Conservation (phyloP, 1,139 yeast genomes). For the Arxiozyma bovina region DNA sequence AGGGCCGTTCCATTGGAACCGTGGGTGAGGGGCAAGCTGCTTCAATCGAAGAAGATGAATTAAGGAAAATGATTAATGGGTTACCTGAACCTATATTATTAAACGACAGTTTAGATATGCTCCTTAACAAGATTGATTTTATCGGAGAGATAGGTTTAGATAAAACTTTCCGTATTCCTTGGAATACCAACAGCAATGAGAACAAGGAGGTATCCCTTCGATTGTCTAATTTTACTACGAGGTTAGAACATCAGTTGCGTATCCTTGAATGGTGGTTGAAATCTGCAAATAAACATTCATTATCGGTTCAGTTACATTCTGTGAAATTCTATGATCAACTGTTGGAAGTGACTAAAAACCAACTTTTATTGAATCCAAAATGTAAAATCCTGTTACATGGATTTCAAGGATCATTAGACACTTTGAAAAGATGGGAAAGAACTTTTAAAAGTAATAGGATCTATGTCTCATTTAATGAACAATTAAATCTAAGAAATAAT, state of each 20-base stretch:
- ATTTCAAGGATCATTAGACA: slow-evolving; percentile 74
- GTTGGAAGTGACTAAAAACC: slow-evolving; percentile 37
- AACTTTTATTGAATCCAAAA: slow-evolving; percentile 9
- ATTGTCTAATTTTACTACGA: not conserved
- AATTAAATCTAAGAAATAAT: not conserved
- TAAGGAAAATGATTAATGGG: slow-evolving; percentile 16
- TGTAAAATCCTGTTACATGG: slow-evolving; percentile 61
- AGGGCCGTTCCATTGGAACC: not conserved
- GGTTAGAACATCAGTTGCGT: not conserved
- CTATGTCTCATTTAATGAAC: slow-evolving; percentile 3
- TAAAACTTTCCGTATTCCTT: slow-evolving; percentile 48
- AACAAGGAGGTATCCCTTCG: no score
- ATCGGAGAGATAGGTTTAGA: slow-evolving; percentile 93
- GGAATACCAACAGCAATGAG: not conserved
- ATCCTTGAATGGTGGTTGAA: slow-evolving; percentile 23
- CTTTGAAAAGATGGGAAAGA: slow-evolving; percentile 45
- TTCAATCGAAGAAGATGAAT: slow-evolving; percentile 6
- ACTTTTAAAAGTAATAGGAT: slow-evolving; percentile 10
- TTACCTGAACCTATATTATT: not conserved
- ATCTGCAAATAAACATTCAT: no score
- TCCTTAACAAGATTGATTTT: slow-evolving; percentile 20
- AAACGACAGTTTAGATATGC: slow-evolving; percentile 23
- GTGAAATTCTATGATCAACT: slow-evolving; percentile 67
- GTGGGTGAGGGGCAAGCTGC: not conserved
- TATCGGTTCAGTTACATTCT: slow-evolving; percentile 32